These are phyloP conservation scores for Ustilago sp. DNA, from an alignment of 1,284 basidiomycete species.

Conservation along the genomic window DNA sequence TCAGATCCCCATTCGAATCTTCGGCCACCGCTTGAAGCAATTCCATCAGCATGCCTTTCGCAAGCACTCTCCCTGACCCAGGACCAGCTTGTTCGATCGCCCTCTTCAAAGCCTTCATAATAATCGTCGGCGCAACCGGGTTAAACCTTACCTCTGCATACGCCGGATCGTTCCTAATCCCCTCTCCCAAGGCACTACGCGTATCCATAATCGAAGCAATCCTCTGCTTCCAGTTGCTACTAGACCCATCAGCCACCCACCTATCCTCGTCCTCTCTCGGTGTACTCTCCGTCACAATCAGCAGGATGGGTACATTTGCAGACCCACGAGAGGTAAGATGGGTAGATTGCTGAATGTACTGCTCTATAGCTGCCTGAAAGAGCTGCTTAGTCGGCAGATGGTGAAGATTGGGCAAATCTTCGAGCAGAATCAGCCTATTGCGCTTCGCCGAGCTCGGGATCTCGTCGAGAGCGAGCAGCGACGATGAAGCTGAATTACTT, in stretches of 20 bases:
- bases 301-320: constrained; percentile 76
- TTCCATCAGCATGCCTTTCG: constrained; percentile 15
- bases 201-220: constrained; percentile 73
- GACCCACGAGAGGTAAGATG: constrained; percentile 18
- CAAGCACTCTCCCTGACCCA: not conserved
- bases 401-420: constrained; percentile 89
- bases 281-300: constrained; percentile 83
- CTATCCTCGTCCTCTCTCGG: constrained; percentile 72
- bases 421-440: constrained; percentile 79
- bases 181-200: constrained; percentile 76
- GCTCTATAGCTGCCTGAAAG: constrained; percentile 79
- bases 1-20: constrained; percentile 86
- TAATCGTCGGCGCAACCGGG: constrained; percentile 85
- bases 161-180: constrained; percentile 76
- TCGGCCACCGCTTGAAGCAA: constrained; percentile 74
- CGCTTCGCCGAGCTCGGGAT: constrained; percentile 7
- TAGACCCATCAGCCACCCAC: constrained; percentile 73
- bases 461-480: constrained; percentile 12
- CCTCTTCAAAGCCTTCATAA: constrained; percentile 80
- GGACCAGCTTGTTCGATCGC: constrained; percentile 11
- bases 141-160: constrained; percentile 88
- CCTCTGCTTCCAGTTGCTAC: constrained; percentile 71
- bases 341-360: constrained; percentile 32
- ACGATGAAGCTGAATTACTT: constrained; percentile 6
- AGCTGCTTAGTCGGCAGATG: constrained; percentile 75